Evolutionary conservation across 345 rosid species (phyloP), one percentile per base, ranked within the genome.

Genomic region (Gossypium turneri): DNA sequence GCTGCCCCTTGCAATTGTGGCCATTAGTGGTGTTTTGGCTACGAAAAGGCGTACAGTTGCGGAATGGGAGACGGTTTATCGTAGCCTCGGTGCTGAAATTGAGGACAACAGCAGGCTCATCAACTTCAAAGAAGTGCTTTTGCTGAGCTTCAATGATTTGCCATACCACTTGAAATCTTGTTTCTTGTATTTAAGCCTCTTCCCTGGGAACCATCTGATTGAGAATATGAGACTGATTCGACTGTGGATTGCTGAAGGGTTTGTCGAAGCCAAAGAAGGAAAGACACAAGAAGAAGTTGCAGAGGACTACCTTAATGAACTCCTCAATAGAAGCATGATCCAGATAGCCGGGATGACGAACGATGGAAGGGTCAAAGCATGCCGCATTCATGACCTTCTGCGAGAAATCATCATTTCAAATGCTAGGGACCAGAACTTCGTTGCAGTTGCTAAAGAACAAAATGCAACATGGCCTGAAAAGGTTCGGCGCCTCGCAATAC

Each of bases 211-310:
- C 63, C 76, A 78, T 63, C 47, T 7, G 11, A 78, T 86, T 1
- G 79, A 75, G 27, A 51, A 47, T 0, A 51, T 51, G 76, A 81
- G 80, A 64, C 69, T 86, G 24, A 62, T 86, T 9, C 71, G 85
- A 7, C 43, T 86, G 34, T 86, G 90, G 90, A 72, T 80, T 0
- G 82, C 85, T 0, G 86, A 86, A 68, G 85, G 86, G 12, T 83
- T 86, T 50, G 77, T 87, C 1, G 80, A 74, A 22, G 76, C 48
- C 17, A 83, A 71, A 65, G 82, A 77, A 67, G 87, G 85, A 8
- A 83, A 67, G 79, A 78, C 85, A 17, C 56, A 45, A 2, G 90
- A 87, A 72, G 85, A 87, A 44, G 83, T 79, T 69, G 90, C 84
- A 0, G 79, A 81, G 70, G 84, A 77, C 52, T 85, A 87, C 85